These are phyloP conservation scores for Moniliella sp. DNA, from an alignment of 1,284 basidiomycete genomes.

Conservation along the genomic window DNA sequence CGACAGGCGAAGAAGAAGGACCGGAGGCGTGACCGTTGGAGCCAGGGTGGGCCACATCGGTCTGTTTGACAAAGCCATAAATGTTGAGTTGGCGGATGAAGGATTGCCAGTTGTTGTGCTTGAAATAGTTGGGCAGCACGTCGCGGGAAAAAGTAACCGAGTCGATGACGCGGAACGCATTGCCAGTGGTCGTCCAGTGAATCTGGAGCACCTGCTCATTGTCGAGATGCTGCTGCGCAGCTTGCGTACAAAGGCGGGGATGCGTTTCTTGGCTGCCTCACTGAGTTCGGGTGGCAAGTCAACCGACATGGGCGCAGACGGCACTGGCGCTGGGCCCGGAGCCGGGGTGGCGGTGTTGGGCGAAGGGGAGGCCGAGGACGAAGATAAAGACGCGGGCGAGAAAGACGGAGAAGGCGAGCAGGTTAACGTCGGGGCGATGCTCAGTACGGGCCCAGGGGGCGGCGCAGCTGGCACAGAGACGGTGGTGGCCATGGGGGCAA, in stretches of 20 bases:
- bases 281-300: too few relatives aligned
- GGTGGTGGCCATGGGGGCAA: too few relatives aligned
- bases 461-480: too few relatives aligned
- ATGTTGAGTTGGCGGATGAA: slow-evolving; percentile 27
- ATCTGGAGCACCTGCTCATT: background rate
- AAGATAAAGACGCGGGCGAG: too few relatives aligned
- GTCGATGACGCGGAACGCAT: background rate
- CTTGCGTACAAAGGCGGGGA: background rate
- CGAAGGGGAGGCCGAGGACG: too few relatives aligned
- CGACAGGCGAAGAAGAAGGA: background rate
- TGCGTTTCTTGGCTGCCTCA: too few relatives aligned
- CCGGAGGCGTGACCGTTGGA: background rate
- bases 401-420: too few relatives aligned
- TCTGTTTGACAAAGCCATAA: background rate
- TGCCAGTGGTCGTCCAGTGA: background rate
- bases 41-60: background rate
- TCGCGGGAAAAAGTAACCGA: background rate
- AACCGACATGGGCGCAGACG: too few relatives aligned
- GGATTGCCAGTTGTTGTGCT: slow-evolving; percentile 29
- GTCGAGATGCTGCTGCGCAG: background rate
- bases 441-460: too few relatives aligned
- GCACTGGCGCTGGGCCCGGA: too few relatives aligned
- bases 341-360: too few relatives aligned
- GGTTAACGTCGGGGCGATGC: too few relatives aligned
- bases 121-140: slow-evolving; percentile 7